These are phyloP conservation scores for Quercus dentata DNA, from an alignment of 306 rosid species.

Conservation along the genomic window DNA sequence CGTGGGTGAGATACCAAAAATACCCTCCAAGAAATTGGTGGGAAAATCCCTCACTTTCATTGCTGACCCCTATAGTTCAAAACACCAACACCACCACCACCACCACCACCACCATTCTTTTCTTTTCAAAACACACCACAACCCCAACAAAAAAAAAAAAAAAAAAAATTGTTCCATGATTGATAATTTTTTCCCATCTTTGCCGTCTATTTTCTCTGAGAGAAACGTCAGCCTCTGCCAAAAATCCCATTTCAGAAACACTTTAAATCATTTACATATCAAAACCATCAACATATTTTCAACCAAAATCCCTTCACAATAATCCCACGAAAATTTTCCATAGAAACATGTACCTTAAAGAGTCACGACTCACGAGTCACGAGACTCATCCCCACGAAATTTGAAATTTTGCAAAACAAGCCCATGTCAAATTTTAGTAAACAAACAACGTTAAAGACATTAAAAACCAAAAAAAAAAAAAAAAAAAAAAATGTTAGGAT, in stretches of 20 bases:
- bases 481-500: not conserved
- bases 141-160: no score
- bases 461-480: not conserved
- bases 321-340: not conserved
- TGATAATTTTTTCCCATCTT: no score
- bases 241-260: not conserved
- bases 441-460: not conserved
- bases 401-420: not conserved
- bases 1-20: conserved; percentile 6
- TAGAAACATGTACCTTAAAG: not conserved
- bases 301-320: not conserved
- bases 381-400: not conserved
- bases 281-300: not conserved
- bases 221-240: not conserved
- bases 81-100: not conserved
- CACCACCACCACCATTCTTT: not conserved
- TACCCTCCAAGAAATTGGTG: conserved; percentile 27
- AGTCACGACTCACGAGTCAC: no score
- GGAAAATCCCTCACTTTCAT: conserved; percentile 18
- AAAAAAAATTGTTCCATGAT: no score
- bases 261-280: not conserved
- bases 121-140: no score
- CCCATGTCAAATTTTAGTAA: not conserved
- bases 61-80: conserved; percentile 7
- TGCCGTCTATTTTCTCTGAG: no score